Evolutionary conservation across 1,284 basidiomycete species (phyloP).

Genomic region (Ceratobasidium sp.): DNA sequence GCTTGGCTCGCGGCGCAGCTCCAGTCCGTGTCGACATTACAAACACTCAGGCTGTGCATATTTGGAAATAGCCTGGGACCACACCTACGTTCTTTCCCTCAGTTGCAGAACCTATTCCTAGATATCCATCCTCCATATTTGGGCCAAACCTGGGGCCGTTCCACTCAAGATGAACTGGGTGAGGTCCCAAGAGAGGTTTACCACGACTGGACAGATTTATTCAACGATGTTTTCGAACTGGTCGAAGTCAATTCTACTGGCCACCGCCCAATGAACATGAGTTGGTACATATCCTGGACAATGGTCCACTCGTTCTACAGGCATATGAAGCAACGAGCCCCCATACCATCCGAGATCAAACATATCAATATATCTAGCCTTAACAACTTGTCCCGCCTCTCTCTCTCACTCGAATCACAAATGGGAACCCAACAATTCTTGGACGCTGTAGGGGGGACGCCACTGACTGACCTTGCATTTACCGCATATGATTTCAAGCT

Average conservation of each 20-base stretch:
- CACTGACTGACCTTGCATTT: slow-evolving; percentile 27
- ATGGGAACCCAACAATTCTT: slow-evolving; percentile 15
- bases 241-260: neutral
- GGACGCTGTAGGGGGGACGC: slow-evolving; percentile 1
- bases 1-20: slow-evolving; percentile 12
- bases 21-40: neutral
- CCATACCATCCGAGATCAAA: neutral
- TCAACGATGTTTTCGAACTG: slow-evolving; percentile 26
- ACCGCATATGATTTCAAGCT: slow-evolving; percentile 2
- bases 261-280: neutral
- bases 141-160: neutral
- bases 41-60: slow-evolving; percentile 7
- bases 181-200: slow-evolving; percentile 7
- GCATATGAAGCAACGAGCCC: neutral
- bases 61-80: slow-evolving; percentile 19
- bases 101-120: slow-evolving; percentile 8
- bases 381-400: neutral
- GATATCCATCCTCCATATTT: slow-evolving; percentile 14
- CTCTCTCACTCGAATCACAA: slow-evolving; percentile 30
- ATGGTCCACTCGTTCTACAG: slow-evolving; percentile 33
- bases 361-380: neutral
- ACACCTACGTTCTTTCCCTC: slow-evolving; percentile 1
- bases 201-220: slow-evolving; percentile 22
- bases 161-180: neutral
- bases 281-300: slow-evolving; percentile 15